These are phyloP conservation scores for Aspergillus alliaceus DNA, from an alignment of 2,329 filamentous ascomycete species.

Conservation along the genomic window DNA sequence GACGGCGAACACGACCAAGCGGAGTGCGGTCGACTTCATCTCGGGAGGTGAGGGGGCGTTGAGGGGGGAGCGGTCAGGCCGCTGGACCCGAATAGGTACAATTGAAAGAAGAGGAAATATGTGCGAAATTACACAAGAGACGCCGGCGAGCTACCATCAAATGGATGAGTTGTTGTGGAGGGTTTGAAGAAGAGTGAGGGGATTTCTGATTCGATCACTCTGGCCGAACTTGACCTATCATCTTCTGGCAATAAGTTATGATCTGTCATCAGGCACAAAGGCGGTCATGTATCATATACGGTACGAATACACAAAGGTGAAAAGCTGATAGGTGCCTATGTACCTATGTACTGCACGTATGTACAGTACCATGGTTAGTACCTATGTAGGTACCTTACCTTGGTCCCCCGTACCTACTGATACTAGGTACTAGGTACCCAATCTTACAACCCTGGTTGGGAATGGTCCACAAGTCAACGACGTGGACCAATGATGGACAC, in stretches of 20 bases:
- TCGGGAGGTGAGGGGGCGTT: conserved; percentile 37
- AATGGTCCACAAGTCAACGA: conserved; percentile 7
- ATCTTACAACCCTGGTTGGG: background rate
- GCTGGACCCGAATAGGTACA: conserved; percentile 18
- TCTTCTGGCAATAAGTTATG: conserved; percentile 7
- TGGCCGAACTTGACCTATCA: background rate
- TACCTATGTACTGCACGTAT: too few relatives aligned
- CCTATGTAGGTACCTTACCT: too few relatives aligned
- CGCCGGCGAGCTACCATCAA: too few relatives aligned
- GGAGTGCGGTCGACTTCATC: conserved; percentile 68
- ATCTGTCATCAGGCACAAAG: conserved; percentile 13
- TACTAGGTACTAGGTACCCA: too few relatives aligned
- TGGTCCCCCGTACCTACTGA: too few relatives aligned
- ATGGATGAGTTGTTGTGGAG: conserved; percentile 5
- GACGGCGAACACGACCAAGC: conserved; percentile 69
- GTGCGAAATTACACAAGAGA: conserved; percentile 4
- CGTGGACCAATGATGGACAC: conserved; percentile 25
- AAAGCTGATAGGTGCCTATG: too few relatives aligned
- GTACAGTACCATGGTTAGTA: too few relatives aligned
- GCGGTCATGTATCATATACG: conserved; percentile 9
- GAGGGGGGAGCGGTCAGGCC: conserved; percentile 26
- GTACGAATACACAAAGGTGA: background rate
- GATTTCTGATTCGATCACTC: background rate
- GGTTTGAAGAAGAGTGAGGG: too few relatives aligned
- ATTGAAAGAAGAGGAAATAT: conserved; percentile 12